Evolutionary conservation across 2,329 filamentous ascomycete species (phyloP), one percentile per base, ranked within the genome.

Genomic region (Arthrobotrys megalospora): DNA sequence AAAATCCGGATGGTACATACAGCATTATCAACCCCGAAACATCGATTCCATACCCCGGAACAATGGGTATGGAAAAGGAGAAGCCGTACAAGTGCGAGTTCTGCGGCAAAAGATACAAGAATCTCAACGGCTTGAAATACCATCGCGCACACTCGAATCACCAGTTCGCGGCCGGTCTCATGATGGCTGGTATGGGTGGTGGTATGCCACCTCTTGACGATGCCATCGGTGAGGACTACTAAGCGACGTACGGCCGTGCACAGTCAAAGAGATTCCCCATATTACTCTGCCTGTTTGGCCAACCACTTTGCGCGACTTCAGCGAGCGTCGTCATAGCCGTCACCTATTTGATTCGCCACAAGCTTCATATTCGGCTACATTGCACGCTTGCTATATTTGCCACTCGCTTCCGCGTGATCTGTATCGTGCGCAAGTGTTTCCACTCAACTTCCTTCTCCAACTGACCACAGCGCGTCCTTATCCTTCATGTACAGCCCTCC

Each of bases 31-130:
- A 99, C 82, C 96, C 96, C 0, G 93, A 97, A 83, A 98, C 96
- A 0, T 96, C 93, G 32, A 90, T 93, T 0, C 96, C 96, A 0
- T 99, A 98, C 81, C 96, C 96, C 0, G 96, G 96, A 36, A 98
- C 96, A 0, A 87, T 97, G 41, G 96, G 96, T n/a, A 99, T 99
- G 96, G 96, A 99, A 86, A 99, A 98, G 85, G 95, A 98, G 86
- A 99, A 99, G 87, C 96, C 96, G 1, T 98, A 98, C 84, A 94
- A 94, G 83, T 99, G 96, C 85, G 94, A 98, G 80, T 92, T 94
- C 10, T 99, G 96, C 83, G 94, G 95, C 82, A 99, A 99, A 87
- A 92, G 96, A 65, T 99, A 99, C 86, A 99, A 99, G 90, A 99
- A 99, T 83, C 85, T 99, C 79, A 99, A 99, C 85, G 96, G 96